Base-by-base conservation (phyloP, 208 protist species). In the Polymyxa betae region DNA sequence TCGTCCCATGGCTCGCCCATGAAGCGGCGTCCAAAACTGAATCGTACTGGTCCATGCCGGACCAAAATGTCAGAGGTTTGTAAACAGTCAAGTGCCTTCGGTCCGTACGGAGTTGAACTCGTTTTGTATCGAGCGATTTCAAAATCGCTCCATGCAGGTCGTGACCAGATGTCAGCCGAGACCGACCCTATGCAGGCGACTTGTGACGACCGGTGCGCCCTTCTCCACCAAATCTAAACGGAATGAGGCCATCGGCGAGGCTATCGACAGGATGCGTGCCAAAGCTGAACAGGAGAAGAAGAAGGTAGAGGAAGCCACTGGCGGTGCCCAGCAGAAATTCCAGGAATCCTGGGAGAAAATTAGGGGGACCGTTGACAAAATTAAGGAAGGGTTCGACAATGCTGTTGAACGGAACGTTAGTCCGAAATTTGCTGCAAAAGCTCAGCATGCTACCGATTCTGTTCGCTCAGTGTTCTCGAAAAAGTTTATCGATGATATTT, bases 191-290 rank as follows among this genome's bases (percentile, higher is more conserved):
- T n/a, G n/a, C n/a, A n/a, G n/a, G n/a, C n/a, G n/a, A n/a, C n/a
- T n/a, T n/a, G n/a, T n/a, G n/a, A n/a, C n/a, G n/a, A n/a, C n/a
- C n/a, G n/a, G n/a, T n/a, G n/a, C n/a, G n/a, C n/a, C n/a, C n/a
- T n/a, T n/a, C n/a, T n/a, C n/a, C n/a, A n/a, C n/a, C n/a, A n/a
- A n/a, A n/a, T n/a, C n/a, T n/a, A n/a, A n/a, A n/a, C n/a, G n/a
- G n/a, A n/a, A n/a, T n/a, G 72, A 82, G 72, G 35, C 10, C 12
- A 82, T 82, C 72, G 72, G 72, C 16, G 72, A 35, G 16, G 72
- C 72, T 5, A 82, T 82, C 72, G n/a, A 35, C 72, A n/a, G 16
- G 16, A 82, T 82, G 72, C 5, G 72, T 5, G 35, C 35, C 5
- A 5, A 82, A n/a, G 72, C 72, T 35, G 72, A 5, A 5, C 5